Conservation (phyloP, 208 protist species). For the Spongospora subterranea region DNA sequence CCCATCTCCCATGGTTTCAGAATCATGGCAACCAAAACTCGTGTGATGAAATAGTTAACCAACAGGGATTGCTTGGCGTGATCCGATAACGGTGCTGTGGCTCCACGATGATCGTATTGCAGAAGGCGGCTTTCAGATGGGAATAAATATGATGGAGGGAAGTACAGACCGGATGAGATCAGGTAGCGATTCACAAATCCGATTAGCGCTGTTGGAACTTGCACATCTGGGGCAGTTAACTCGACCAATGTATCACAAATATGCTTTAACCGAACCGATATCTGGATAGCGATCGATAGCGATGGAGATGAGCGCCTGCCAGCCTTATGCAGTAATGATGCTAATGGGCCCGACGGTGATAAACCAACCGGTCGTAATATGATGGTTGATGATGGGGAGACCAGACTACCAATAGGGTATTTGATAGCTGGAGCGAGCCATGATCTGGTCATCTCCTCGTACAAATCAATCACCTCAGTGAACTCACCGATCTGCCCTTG, state of each 20-base stretch:
- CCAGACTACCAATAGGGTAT: neutral
- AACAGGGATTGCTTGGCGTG: neutral
- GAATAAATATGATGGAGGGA: neutral
- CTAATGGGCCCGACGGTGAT: neutral
- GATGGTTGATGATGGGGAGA: neutral
- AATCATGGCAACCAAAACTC: conserved; percentile 7
- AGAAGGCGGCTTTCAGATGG: neutral
- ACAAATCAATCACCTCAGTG: conserved; percentile 12
- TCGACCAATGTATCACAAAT: neutral
- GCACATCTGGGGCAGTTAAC: neutral
- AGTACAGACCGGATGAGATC: neutral
- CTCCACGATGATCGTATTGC: neutral
- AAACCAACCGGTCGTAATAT: too few species aligned
- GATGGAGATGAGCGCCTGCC: neutral
- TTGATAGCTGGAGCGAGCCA: conserved; percentile 3
- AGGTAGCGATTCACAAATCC: conserved; percentile 20
- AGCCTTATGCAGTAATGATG: neutral
- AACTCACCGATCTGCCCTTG: neutral
- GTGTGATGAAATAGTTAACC: neutral
- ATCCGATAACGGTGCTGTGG: conserved; percentile 3
- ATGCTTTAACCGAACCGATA: conserved; percentile 3
- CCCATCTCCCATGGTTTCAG: neutral
- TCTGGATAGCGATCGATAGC: neutral
- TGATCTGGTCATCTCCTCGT: conserved; percentile 18
- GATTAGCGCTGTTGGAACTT: neutral